A percentile compares a stretch with the other conserved stretches of the same genome.
These are phyloP conservation scores for Oenanthe sinensis DNA, from an alignment of 129 eudicot species.

Conservation along the genomic window DNA sequence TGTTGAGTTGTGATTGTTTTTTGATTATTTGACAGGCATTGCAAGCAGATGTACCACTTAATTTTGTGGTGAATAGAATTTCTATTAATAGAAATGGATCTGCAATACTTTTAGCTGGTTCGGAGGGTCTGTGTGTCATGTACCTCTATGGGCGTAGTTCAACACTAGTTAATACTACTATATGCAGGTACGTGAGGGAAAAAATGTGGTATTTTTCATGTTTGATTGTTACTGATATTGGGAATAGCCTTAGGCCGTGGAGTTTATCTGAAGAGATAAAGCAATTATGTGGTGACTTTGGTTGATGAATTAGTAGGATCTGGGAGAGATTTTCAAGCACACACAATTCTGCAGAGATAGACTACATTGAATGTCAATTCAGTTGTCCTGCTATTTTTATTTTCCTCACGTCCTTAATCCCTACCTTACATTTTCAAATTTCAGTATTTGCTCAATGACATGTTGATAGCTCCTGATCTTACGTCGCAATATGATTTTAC, in stretches of 20 bases:
- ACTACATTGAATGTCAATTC: not conserved
- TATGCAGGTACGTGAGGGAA: slow-evolving; percentile 56
- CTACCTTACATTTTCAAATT: not conserved
- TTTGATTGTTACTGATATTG: not conserved
- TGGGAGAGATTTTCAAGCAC: not conserved
- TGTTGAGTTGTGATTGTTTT: not conserved
- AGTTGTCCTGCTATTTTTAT: not conserved
- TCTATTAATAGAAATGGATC: slow-evolving; percentile 78
- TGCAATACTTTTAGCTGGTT: slow-evolving; percentile 58
- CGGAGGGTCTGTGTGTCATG: slow-evolving; percentile 60
- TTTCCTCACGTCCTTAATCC: not conserved
- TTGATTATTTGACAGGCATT: slow-evolving; percentile 43
- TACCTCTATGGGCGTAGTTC: slow-evolving; percentile 73
- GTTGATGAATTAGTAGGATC: not conserved
- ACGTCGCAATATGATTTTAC: not conserved
- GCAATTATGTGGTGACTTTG: not conserved
- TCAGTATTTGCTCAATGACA: not conserved
- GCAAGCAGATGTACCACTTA: slow-evolving; percentile 58
- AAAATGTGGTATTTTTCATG: not conserved
- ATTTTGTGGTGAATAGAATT: slow-evolving; percentile 57
- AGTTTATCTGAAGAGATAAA: not conserved
- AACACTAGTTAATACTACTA: slow-evolving; percentile 47
- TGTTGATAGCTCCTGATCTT: not conserved
- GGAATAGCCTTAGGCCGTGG: not conserved
- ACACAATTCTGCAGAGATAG: not conserved